These are phyloP conservation scores for Cantharellus anzutake DNA, from an alignment of 768 basidiomycete genomes.

Conservation along the genomic window DNA sequence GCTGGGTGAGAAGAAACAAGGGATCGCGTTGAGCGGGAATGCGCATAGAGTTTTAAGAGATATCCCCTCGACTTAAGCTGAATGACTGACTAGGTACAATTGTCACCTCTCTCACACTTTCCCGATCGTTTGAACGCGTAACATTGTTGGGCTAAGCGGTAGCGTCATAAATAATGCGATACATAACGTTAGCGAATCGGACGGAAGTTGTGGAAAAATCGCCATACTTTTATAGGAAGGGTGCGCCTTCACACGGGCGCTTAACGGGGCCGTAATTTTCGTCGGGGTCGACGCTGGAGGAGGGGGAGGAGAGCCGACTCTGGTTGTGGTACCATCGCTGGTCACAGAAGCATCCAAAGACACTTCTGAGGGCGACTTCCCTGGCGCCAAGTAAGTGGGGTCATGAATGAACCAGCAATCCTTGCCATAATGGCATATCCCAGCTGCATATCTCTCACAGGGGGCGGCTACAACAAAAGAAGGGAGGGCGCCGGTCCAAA, in stretches of 20 bases:
- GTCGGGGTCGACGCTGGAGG: too few relatives aligned
- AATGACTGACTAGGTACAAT: neutral
- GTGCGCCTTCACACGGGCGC: neutral
- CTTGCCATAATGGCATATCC: neutral
- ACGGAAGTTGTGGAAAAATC: neutral
- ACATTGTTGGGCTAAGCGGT: neutral
- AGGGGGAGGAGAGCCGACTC: too few relatives aligned
- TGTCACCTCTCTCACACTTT: neutral
- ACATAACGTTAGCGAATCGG: neutral
- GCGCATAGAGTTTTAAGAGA: neutral
- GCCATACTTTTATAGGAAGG: neutral
- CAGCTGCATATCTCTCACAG: neutral
- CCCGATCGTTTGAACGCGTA: neutral
- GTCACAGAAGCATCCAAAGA: too few relatives aligned
- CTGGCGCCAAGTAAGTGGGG: too few relatives aligned
- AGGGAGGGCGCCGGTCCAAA: neutral
- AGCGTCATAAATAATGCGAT: neutral
- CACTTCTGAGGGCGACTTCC: too few relatives aligned
- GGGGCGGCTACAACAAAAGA: neutral
- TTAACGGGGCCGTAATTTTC: neutral
- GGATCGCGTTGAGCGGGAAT: neutral
- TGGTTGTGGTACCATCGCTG: too few relatives aligned
- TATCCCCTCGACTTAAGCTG: neutral
- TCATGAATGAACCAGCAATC: conserved; percentile 1
- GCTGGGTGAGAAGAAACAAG: neutral